Conservation (phyloP, 805 yeast genomes). For the Isabelozyma rhagii region DNA sequence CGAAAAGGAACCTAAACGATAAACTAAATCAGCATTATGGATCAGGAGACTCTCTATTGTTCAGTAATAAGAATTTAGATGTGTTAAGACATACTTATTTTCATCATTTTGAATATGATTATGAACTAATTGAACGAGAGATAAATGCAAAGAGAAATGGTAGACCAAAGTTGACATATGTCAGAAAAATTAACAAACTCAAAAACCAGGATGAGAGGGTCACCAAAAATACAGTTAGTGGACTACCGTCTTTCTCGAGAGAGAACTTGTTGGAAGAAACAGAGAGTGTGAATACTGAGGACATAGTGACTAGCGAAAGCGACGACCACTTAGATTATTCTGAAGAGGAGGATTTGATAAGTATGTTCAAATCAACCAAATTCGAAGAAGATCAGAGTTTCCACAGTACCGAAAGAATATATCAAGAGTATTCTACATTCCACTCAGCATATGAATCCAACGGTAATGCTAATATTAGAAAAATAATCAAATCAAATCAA, state of each 20-base stretch:
- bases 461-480: neutral
- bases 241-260: neutral
- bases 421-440: slow-evolving; percentile 1
- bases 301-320: neutral
- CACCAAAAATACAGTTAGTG: neutral
- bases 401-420: neutral
- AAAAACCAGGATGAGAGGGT: neutral
- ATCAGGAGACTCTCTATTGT: slow-evolving; percentile 4
- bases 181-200: neutral
- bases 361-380: neutral
- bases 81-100: slow-evolving; percentile 13
- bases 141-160: neutral
- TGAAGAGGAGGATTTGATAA: neutral
- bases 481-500: slow-evolving; percentile 11
- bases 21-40: slow-evolving; percentile 5
- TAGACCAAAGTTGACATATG: neutral
- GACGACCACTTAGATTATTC: neutral
- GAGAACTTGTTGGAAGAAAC: neutral
- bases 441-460: neutral
- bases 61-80: slow-evolving; percentile 7
- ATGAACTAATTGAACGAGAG: neutral
- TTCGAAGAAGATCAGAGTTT: neutral
- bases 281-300: neutral
- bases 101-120: slow-evolving; percentile 10
- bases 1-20: slow-evolving; percentile 7